These are phyloP conservation scores for Lactifluus pinguis DNA, from an alignment of 768 basidiomycete species.

Conservation along the genomic window DNA sequence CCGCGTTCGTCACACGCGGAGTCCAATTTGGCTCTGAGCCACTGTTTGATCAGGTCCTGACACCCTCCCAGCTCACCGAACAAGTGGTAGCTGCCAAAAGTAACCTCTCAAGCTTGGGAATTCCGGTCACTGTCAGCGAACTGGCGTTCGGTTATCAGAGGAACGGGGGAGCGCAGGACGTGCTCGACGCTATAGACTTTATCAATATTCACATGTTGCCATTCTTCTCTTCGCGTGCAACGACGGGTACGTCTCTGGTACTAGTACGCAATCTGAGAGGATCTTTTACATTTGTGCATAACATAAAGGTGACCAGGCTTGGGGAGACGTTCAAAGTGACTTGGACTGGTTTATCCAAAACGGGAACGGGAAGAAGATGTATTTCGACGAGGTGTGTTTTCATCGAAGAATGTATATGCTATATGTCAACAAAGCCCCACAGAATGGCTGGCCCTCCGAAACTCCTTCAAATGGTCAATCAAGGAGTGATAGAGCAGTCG, in stretches of 20 bases:
- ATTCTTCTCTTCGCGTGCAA: conserved; percentile 51
- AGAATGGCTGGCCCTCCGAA: conserved; percentile 76
- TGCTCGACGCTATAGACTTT: conserved; percentile 51
- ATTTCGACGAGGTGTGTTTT: conserved; percentile 52
- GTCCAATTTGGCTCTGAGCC: conserved; percentile 71
- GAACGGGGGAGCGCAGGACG: conserved; percentile 40
- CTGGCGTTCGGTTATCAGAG: conserved; percentile 37
- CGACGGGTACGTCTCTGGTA: conserved; percentile 39
- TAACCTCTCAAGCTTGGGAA: conserved; percentile 41
- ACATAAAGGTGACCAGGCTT: conserved; percentile 45
- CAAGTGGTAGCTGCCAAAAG: conserved; percentile 44
- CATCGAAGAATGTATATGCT: background rate
- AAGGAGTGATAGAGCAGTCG: conserved; percentile 52
- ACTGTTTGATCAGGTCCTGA: conserved; percentile 48
- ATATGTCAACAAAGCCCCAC: background rate
- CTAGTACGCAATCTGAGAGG: background rate
- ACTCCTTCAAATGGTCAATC: conserved; percentile 54
- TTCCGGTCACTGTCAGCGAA: conserved; percentile 54
- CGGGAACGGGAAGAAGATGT: conserved; percentile 64
- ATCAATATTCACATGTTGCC: conserved; percentile 67
- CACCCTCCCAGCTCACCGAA: conserved; percentile 37
- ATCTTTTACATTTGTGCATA: background rate
- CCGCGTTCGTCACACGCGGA: conserved; percentile 55
- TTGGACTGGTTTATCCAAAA: conserved; percentile 60
- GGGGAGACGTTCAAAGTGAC: conserved; percentile 52